Evolutionary conservation across 345 rosid species (phyloP).

Genomic region (Abelmoschus esculentus): DNA sequence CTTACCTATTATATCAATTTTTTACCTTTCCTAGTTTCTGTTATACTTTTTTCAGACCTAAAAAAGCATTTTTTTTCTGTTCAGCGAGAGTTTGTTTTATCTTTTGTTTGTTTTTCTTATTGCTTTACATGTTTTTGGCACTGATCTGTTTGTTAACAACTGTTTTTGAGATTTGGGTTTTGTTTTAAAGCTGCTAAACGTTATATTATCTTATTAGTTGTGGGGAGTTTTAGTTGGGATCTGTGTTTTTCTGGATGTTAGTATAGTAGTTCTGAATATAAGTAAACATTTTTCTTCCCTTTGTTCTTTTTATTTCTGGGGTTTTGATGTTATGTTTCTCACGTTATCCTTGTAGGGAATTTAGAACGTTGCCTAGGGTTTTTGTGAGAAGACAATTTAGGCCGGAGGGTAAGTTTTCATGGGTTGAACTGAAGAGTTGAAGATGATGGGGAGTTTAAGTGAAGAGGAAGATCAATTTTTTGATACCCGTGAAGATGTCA

Average conservation of each 20-base stretch:
- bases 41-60: neutral
- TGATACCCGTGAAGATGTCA: conserved; percentile 34
- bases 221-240: conserved; percentile 11
- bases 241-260: conserved; percentile 9
- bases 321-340: neutral
- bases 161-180: conserved; percentile 19
- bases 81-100: conserved; percentile 2
- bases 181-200: neutral
- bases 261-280: neutral
- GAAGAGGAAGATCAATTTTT: conserved; percentile 33
- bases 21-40: conserved; percentile 6
- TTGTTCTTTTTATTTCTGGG: neutral
- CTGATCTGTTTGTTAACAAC: conserved; percentile 8
- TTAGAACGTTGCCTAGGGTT: conserved; percentile 22
- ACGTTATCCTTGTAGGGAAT: conserved; percentile 10
- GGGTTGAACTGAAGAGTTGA: conserved; percentile 25
- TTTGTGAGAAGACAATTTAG: conserved; percentile 9
- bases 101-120: neutral
- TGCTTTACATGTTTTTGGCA: neutral
- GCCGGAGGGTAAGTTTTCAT: conserved; percentile 9
- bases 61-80: neutral
- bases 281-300: neutral
- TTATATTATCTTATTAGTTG: neutral
- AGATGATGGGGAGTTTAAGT: conserved; percentile 33
- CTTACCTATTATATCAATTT: conserved; percentile 13